phyloP scores from a whole-genome alignment of 176 grass and related monocot species.

The Olyra latifolia region DNA sequence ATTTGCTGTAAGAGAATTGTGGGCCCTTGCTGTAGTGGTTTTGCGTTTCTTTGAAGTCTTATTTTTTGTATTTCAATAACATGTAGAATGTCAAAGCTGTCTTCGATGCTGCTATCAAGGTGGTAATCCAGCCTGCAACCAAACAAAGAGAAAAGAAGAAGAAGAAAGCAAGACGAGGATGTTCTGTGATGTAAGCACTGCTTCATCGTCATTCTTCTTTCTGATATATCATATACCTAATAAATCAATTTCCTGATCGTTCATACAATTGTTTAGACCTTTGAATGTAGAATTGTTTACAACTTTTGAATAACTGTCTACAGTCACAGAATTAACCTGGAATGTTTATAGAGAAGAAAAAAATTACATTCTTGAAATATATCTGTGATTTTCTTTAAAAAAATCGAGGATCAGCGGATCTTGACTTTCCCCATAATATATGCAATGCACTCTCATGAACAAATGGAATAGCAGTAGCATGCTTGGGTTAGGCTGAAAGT shows the following conservation, averaged over 20 bases:
- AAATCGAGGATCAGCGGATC: neutral
- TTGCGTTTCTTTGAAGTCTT: neutral
- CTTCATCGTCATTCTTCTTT: slow-evolving; percentile 16
- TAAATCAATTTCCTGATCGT: neutral
- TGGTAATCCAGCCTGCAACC: slow-evolving; percentile 92
- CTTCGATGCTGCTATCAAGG: slow-evolving; percentile 99
- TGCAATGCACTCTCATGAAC: neutral
- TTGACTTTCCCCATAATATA: neutral
- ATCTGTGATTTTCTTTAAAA: neutral
- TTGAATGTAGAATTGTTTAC: neutral
- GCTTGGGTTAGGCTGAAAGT: neutral
- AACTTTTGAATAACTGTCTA: neutral
- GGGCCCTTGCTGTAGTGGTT: neutral
- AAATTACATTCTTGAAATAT: neutral
- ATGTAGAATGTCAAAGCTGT: slow-evolving; percentile 97
- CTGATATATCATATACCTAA: neutral
- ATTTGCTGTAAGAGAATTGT: slow-evolving; percentile 7
- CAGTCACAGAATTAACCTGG: neutral
- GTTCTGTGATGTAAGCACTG: slow-evolving; percentile 63
- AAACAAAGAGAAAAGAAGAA: slow-evolving; percentile 97
- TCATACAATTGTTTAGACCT: neutral
- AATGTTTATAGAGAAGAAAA: neutral
- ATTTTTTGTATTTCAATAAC: slow-evolving; percentile 25
- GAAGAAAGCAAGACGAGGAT: slow-evolving; percentile 69
- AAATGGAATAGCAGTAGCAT: neutral